These are phyloP conservation scores for Venturia nashicola DNA, from an alignment of 2,329 filamentous ascomycete genomes.

Conservation along the genomic window DNA sequence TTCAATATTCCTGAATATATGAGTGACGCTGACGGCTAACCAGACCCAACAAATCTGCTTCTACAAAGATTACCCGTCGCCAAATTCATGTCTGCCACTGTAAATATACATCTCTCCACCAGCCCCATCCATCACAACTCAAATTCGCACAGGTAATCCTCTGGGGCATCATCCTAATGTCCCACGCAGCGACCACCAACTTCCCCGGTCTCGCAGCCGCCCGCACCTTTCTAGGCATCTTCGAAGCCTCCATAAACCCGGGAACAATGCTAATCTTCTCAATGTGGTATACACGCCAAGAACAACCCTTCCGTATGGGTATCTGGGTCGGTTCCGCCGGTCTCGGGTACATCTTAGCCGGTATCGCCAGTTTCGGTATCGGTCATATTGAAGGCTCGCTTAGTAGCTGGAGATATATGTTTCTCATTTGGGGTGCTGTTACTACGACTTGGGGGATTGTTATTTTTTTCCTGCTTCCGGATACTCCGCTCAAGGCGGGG, in stretches of 20 bases:
- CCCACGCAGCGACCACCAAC: conserved; percentile 18
- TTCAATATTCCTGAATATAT: conserved; percentile 5
- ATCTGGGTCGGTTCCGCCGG: conserved; percentile 7
- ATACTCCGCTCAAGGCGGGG: conserved; percentile 20
- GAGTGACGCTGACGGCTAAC: conserved; percentile 21
- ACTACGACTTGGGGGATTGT: conserved; percentile 23
- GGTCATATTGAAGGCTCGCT: conserved; percentile 28
- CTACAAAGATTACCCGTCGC: conserved; percentile 20
- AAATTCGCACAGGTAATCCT: conserved; percentile 13
- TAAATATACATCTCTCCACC: background rate
- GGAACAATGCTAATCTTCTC: conserved; percentile 27
- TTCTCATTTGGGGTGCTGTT: conserved; percentile 22
- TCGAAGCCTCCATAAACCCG: conserved; percentile 23
- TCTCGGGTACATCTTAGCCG: background rate
- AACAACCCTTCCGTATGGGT: conserved; percentile 25
- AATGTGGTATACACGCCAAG: conserved; percentile 26
- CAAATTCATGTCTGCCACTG: conserved; percentile 17
- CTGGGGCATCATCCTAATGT: conserved; percentile 20
- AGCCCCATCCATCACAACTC: background rate
- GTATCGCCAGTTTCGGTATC: conserved; percentile 30
- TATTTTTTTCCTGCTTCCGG: conserved; percentile 21
- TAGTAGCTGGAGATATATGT: conserved; percentile 19
- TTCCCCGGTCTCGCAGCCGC: conserved; percentile 18
- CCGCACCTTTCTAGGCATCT: conserved; percentile 19
- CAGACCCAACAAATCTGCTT: background rate